phyloP scores from a whole-genome alignment of 1,284 basidiomycete genomes.

The Coniferiporia sulphurascens region DNA sequence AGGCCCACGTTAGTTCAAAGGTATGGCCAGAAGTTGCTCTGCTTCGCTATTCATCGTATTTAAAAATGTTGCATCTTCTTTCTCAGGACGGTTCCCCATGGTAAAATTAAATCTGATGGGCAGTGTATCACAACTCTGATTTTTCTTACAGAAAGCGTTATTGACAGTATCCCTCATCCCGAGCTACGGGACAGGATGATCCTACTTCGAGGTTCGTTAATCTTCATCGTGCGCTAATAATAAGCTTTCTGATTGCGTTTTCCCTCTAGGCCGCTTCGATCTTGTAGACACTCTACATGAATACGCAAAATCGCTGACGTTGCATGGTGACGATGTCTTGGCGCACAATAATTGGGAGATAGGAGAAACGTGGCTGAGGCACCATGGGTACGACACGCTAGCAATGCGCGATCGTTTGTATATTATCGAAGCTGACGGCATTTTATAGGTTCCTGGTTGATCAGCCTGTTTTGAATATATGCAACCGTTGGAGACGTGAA shows the following conservation, averaged over 20 bases:
- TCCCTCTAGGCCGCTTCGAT: conserved; percentile 62
- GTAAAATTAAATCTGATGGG: conserved; percentile 30
- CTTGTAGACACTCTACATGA: conserved; percentile 72
- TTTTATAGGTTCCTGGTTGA: conserved; percentile 64
- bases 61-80: background rate
- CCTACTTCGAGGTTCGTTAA: conserved; percentile 61
- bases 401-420: background rate
- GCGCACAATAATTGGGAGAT: conserved; percentile 88
- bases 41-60: background rate
- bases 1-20: conserved; percentile 82
- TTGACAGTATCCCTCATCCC: conserved; percentile 83
- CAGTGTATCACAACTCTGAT: background rate
- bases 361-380: conserved; percentile 72
- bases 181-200: conserved; percentile 88
- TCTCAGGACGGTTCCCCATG: conserved; percentile 77
- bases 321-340: conserved; percentile 87
- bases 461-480: conserved; percentile 51
- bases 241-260: background rate
- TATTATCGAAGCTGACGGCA: background rate
- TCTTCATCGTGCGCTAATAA: background rate
- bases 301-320: conserved; percentile 57
- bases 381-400: conserved; percentile 60
- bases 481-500: conserved; percentile 75
- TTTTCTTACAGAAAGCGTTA: conserved; percentile 64
- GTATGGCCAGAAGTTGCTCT: conserved; percentile 30